Base-by-base conservation (phyloP, 2,329 filamentous ascomycete species). In the Monosporascus sp. region DNA sequence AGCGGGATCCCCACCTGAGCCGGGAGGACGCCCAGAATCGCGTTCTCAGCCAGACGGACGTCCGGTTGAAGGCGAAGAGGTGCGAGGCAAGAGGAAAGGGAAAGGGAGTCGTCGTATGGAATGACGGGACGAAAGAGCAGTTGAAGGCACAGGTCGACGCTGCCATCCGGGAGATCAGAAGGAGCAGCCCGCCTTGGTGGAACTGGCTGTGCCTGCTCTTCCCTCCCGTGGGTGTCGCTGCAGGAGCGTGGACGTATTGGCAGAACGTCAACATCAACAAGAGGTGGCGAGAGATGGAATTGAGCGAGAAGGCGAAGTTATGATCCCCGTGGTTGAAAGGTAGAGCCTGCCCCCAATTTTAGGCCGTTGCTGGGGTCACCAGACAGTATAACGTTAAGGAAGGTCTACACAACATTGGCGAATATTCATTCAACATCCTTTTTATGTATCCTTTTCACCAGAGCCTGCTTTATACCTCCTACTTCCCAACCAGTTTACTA, bases 1-100 rank as follows among this genome's bases (percentile, higher is more conserved):
- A 81, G 17, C 76, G 94, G 49, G 92, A 99, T 70, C 66, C 80
- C 38, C 88, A 96, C 71, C 73, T 97, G 37, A 88, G 80, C 8
- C 79, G 80, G n/a, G 88, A 94, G 67, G 94, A 99, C 68, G 94
- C 93, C 17, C 81, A 87, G 76, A 91, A 95, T 68, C 77, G 94
- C 18, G 91, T 99, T 5, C 75, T 79, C 58, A 95, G 91, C 67
- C 94, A 99, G 78, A 87, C 85, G 46, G 89, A 96, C 69, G 88
- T 97, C 56, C 78, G 84, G 59, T 82, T 88, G 63, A 97, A 97
- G 79, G 92, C 89, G 18, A 78, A 80, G 67, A 77, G 90, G 67
- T 89, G 86, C 56, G 77, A 88, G 71, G 84, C 80, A 47, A 76
- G 91, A 46, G 81, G 77, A 50, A 68, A 72, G 45, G 84, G 83